Percentiles rank a stretch among this genome's conserved stretches.
Evolutionary conservation across 2,329 filamentous ascomycete species (phyloP).

Genomic region (Microsporum audouinii): DNA sequence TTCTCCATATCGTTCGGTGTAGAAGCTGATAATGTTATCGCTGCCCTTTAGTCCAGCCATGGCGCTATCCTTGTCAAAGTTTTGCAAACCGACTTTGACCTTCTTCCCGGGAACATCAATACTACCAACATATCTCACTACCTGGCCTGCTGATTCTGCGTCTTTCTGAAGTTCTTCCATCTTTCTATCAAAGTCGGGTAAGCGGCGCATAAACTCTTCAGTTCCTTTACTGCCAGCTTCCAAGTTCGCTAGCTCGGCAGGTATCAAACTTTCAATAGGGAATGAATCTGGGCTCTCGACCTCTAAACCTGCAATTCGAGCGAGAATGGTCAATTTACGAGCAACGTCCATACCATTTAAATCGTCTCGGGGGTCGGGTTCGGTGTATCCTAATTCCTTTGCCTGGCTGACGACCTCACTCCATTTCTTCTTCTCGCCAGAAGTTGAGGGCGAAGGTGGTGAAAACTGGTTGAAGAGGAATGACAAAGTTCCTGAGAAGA

Average conservation of each 20-base stretch:
- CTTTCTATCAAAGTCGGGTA: conserved; percentile 72
- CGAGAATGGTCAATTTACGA: conserved; percentile 91
- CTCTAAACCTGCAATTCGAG: conserved; percentile 68
- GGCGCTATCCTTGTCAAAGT: conserved; percentile 74
- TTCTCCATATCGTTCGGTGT: conserved; percentile 83
- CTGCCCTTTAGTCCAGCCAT: conserved; percentile 93
- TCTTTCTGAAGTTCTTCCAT: conserved; percentile 81
- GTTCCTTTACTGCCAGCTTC: conserved; percentile 46
- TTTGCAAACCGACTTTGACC: conserved; percentile 86
- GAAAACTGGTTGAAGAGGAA: conserved; percentile 98
- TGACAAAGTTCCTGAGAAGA: conserved; percentile 95
- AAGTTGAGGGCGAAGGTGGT: conserved; percentile 49
- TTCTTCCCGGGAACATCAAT: conserved; percentile 70
- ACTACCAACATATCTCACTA: conserved; percentile 86
- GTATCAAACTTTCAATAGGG: conserved; percentile 88
- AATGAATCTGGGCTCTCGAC: conserved; percentile 78
- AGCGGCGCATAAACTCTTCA: conserved; percentile 71
- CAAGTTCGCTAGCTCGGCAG: conserved; percentile 67
- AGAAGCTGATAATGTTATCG: conserved; percentile 98
- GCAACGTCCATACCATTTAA: conserved; percentile 83
- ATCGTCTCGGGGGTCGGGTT: conserved; percentile 77
- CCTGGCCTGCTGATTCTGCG: conserved; percentile 80
- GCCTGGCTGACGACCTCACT: conserved; percentile 84
- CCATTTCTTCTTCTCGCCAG: conserved; percentile 53
- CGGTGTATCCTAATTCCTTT: conserved; percentile 84